A percentile compares a stretch with the other conserved stretches of the same genome.
phyloP scores from a whole-genome alignment of 148 eudicot species.

The Nepenthes mirabilis region DNA sequence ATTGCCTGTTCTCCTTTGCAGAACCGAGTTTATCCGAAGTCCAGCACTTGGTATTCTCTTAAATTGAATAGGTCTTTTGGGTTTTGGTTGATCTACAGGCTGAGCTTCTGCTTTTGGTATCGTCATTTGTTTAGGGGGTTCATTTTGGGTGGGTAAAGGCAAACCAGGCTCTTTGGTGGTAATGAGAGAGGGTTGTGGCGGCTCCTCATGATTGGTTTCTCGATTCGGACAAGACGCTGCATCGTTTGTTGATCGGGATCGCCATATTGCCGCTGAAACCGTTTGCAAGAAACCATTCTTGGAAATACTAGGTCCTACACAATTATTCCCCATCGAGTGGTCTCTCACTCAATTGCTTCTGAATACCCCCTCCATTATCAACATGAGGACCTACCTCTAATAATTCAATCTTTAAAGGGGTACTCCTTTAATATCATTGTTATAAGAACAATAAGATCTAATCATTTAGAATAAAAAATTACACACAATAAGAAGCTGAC shows the following conservation, averaged over 20 bases:
- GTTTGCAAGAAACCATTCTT: slow-evolving; percentile 39
- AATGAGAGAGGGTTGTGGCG: slow-evolving; percentile 7
- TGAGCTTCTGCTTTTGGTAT: slow-evolving; percentile 21
- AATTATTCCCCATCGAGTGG: slow-evolving; percentile 44
- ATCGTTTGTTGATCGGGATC: slow-evolving; percentile 19
- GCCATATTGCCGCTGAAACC: slow-evolving; percentile 44
- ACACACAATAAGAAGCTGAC: too few species aligned
- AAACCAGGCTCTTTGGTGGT: slow-evolving; percentile 17
- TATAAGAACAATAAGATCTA: too few species aligned
- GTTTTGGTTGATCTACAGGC: slow-evolving; percentile 29
- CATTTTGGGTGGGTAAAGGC: slow-evolving; percentile 32
- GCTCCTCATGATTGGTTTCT: slow-evolving; percentile 8
- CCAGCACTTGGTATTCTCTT: slow-evolving; percentile 46
- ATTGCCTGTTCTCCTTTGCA: slow-evolving; percentile 35
- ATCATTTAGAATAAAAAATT: too few species aligned
- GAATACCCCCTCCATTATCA: neutral
- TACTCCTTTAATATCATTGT: too few species aligned
- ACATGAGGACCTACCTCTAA: neutral
- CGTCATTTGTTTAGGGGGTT: slow-evolving; percentile 25
- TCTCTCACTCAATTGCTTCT: neutral
- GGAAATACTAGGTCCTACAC: slow-evolving; percentile 45
- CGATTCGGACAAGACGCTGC: slow-evolving; percentile 18
- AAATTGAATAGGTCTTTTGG: slow-evolving; percentile 36
- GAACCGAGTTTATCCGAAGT: slow-evolving; percentile 33
- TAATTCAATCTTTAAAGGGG: too few species aligned